A percentile compares a stretch with the other conserved stretches of the same genome.
Conservation (phyloP, 805 yeast genomes). For the Nakazawaea wyomingensis region DNA sequence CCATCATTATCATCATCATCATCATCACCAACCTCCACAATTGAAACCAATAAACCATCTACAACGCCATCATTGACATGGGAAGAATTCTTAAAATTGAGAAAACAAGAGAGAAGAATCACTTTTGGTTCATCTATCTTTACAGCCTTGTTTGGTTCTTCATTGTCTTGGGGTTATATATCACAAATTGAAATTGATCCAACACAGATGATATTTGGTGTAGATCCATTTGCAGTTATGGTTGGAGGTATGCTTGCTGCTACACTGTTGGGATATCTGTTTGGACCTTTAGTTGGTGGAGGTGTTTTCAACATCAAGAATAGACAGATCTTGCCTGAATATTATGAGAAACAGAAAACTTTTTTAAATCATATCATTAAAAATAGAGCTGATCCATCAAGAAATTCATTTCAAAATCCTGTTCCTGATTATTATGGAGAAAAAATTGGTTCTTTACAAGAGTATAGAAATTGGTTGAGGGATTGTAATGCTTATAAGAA, state of each 20-base stretch:
- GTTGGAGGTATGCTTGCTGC: constrained; percentile 69
- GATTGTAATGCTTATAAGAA: constrained; percentile 89
- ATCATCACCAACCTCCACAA: constrained; percentile 17
- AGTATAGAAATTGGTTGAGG: constrained; percentile 92
- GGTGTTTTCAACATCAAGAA: constrained; percentile 56
- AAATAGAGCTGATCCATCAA: constrained; percentile 88
- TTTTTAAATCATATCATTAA: constrained; percentile 70
- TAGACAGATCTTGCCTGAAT: constrained; percentile 39
- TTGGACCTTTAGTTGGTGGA: constrained; percentile 80
- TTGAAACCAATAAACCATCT: background rate
- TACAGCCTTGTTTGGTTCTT: constrained; percentile 63
- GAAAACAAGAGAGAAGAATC: constrained; percentile 69
- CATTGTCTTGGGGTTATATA: constrained; percentile 66
- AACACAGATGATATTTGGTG: constrained; percentile 77
- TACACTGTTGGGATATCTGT: constrained; percentile 71
- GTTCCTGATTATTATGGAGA: constrained; percentile 99
- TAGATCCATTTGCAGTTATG: constrained; percentile 82
- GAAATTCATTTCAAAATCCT: constrained; percentile 87
- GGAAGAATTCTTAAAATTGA: constrained; percentile 73
- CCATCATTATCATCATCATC: constrained; percentile 20
- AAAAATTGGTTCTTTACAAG: constrained; percentile 78
- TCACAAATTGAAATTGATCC: constrained; percentile 84
- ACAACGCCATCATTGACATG: constrained; percentile 44
- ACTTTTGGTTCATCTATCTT: constrained; percentile 63
- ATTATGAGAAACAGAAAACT: constrained; percentile 58